Evolutionary conservation across 805 yeast genomes (phyloP).

Genomic region (Wickerhamiella domercqiae): DNA sequence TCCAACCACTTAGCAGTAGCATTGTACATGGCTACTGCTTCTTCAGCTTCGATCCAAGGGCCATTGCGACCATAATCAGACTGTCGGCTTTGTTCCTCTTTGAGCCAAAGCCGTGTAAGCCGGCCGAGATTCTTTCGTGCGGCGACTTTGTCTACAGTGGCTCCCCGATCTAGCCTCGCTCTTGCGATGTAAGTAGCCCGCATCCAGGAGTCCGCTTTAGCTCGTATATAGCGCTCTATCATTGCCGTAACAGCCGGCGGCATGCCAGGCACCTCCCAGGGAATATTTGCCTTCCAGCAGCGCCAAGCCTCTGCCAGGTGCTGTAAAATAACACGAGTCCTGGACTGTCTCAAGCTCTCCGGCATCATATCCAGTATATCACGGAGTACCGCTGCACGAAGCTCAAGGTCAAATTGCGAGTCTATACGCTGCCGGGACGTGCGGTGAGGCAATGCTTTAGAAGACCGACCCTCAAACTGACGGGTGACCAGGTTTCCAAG

Average conservation of each 20-base stretch:
- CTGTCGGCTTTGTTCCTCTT: conserved; percentile 83
- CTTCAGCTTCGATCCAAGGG: conserved; percentile 70
- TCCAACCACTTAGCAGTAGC: conserved; percentile 89
- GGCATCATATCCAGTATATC: conserved; percentile 97
- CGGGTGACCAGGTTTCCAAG: conserved; percentile 77
- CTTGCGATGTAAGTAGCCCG: conserved; percentile 86
- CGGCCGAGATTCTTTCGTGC: conserved; percentile 89
- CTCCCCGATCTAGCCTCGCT: conserved; percentile 78
- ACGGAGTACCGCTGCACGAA: conserved; percentile 87
- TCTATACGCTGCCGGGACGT: conserved; percentile 92
- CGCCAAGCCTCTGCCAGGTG: conserved; percentile 98
- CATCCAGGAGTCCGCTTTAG: conserved; percentile 95
- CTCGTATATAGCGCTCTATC: conserved; percentile 77
- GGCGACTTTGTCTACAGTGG: conserved; percentile 83
- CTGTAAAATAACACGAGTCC: conserved; percentile 74
- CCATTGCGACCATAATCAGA: conserved; percentile 66
- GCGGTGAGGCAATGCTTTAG: conserved; percentile 83
- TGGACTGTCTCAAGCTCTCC: conserved; percentile 75
- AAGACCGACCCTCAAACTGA: conserved; percentile 89
- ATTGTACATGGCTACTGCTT: conserved; percentile 74
- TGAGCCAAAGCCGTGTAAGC: conserved; percentile 80
- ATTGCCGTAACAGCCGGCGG: conserved; percentile 82
- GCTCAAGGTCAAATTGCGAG: conserved; percentile 83
- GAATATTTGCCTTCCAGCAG: conserved; percentile 97
- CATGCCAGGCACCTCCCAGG: conserved; percentile 94